Base-by-base conservation (phyloP, 192 early-diverging fungal genomes). In the Coemansia sp. region DNA sequence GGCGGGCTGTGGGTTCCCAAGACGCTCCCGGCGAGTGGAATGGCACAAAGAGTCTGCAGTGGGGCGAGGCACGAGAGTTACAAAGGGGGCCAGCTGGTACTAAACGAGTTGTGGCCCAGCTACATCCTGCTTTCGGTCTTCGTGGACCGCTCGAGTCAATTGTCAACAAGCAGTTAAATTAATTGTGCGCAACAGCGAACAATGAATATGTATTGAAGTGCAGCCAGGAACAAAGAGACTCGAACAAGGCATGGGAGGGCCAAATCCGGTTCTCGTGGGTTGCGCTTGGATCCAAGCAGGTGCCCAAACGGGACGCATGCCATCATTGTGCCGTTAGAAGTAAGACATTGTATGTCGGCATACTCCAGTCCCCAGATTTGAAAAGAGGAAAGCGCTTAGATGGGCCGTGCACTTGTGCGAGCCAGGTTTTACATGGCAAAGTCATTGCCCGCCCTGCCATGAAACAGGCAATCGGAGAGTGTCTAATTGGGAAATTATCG, bases 251-350 rank as follows among this genome's bases (percentile, higher is more conserved):
- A 38, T 36, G 37, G 32, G 32, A 38, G 35, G 35, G 35, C 56
- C 56, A 58, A 38, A 58, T 58, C 56, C 56, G 56, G 56, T 58
- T 38, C 20, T 58, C 56, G 35, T 38, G 19, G 56, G 56, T 38
- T 58, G 56, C 32, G 36, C 56, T 37, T 37, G 31, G 36, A 58
- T 37, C 56, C n/a, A 17, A 38, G 56, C 32, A 38, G 56, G n/a
- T 6, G 56, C 56, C 56, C 10, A 38, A 58, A 58, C 56, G 56
- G 56, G 36, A n/a, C 32, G 37, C 27, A 54, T 5, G 29, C 29
- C 6, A 54, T 24, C 29, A 31, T 54, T 31, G 51, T 17, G 12
- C 14, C 51, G 29, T 29, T 31, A n/a, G 17, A 14, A 43, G n/a
- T n/a, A n/a, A n/a, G n/a, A n/a, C n/a, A n/a, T n/a, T n/a, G n/a